Evolutionary conservation across 1,284 basidiomycete species (phyloP).

Genomic region (Ustilago sp.): DNA sequence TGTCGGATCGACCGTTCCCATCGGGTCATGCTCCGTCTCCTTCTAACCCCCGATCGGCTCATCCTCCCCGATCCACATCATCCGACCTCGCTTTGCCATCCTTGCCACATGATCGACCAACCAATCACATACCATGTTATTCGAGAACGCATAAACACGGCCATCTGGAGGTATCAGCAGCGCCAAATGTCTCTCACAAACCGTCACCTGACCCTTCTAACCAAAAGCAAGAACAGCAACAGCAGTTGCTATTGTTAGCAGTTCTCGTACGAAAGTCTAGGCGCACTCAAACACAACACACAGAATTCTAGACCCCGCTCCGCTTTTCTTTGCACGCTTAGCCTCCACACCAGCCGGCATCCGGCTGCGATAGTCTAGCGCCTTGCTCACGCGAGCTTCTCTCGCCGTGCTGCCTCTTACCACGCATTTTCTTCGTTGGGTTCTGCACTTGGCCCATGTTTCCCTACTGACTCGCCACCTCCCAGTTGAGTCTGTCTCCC

Average conservation of each 20-base stretch:
- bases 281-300: neutral
- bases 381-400: neutral
- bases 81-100: too few species aligned
- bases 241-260: neutral
- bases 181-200: neutral
- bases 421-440: neutral
- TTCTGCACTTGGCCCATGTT: neutral
- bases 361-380: neutral
- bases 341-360: neutral
- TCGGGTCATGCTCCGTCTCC: neutral
- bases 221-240: too few species aligned
- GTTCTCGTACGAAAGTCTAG: neutral
- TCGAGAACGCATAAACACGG: too few species aligned
- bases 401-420: neutral
- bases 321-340: neutral
- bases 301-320: neutral
- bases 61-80: neutral
- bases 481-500: too few species aligned
- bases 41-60: neutral
- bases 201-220: neutral
- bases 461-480: neutral
- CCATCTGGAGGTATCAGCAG: too few species aligned
- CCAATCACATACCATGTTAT: neutral
- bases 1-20: too few species aligned
- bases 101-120: too few species aligned